Base-by-base conservation (phyloP, 1,139 yeast genomes). In the Suhomyces ambrosiae region DNA sequence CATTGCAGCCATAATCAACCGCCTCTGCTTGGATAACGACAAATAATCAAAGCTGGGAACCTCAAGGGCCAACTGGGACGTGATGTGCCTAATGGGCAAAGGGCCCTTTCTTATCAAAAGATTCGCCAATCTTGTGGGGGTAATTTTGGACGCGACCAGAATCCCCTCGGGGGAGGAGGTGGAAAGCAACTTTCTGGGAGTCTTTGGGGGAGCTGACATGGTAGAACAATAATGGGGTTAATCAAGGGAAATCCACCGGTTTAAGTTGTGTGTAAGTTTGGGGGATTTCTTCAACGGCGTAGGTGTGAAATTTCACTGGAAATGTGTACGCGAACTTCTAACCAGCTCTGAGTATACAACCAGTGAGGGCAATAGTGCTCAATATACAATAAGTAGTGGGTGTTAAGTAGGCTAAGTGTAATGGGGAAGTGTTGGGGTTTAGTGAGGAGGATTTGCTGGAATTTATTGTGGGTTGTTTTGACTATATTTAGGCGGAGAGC, bases 101-200 rank as follows among this genome's bases (percentile, higher is more conserved):
- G 97, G 96, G 3, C 97, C 97, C 49, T 86, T 86, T 33, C 76
- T 63, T 27, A 80, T 66, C 40, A 89, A 69, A 35, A 89, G 64
- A 32, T 74, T 74, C 14, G 95, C 89, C 41, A 89, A 68, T 49
- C 89, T 74, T 33, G 82, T 78, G 2, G 96, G 87, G 0, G 96
- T 88, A 21, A 89, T 90, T 52, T 84, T 79, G 32, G 87, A 76
- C 2, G 96, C 96, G 10, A 94, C 94, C 16, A 88, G 94, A 40
- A 88, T 76, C 3, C 95, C 96, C 48, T 83, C 87, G 0, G 95
- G 95, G 2, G 95, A 84, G 32, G 89, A 83, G 1, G 96, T 87
- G 27, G 90, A 82, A 31, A 82, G 63, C 27, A 74, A 52, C 18
- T 58, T 55, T 43, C 67, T 41, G 26, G 40, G 27, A 14, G 26